A percentile compares a stretch with the other conserved stretches of the same genome.
Evolutionary conservation across 2,329 filamentous ascomycete genomes (phyloP).

Genomic region (Penicillium fuscoglaucum): DNA sequence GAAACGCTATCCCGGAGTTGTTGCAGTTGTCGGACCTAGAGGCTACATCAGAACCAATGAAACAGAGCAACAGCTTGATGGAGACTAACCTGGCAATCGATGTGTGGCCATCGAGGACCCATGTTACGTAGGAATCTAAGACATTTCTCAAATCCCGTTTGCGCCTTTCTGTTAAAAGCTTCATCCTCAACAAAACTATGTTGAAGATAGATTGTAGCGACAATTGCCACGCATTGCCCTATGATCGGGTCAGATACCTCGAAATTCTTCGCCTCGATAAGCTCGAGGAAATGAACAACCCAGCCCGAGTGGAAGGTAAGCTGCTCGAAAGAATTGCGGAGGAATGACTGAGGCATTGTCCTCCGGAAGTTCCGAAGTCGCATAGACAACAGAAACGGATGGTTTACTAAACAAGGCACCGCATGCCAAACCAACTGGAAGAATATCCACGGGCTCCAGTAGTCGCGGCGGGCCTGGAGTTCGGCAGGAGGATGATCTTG

Average conservation of each 20-base stretch:
- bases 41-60: background rate
- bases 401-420: conserved; percentile 51
- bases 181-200: conserved; percentile 48
- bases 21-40: conserved; percentile 26
- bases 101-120: conserved; percentile 41
- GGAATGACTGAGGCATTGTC: conserved; percentile 52
- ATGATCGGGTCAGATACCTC: conserved; percentile 46
- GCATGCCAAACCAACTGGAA: conserved; percentile 51
- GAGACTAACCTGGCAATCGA: conserved; percentile 19
- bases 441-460: conserved; percentile 53
- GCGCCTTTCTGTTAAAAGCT: conserved; percentile 36
- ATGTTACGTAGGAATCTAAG: conserved; percentile 39
- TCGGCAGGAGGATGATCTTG: conserved; percentile 39
- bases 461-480: conserved; percentile 44
- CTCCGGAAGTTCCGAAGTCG: conserved; percentile 49
- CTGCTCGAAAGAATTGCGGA: conserved; percentile 52
- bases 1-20: conserved; percentile 39
- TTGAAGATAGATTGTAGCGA: conserved; percentile 53
- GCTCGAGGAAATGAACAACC: conserved; percentile 51
- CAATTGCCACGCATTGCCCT: conserved; percentile 49
- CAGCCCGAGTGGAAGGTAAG: conserved; percentile 50
- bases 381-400: conserved; percentile 51
- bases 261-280: conserved; percentile 43
- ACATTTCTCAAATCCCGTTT: conserved; percentile 43
- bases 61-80: background rate